Evolutionary conservation across 257 asterid species (phyloP), one percentile per base, ranked within the genome.

Genomic region (Primulina huaijiensis): DNA sequence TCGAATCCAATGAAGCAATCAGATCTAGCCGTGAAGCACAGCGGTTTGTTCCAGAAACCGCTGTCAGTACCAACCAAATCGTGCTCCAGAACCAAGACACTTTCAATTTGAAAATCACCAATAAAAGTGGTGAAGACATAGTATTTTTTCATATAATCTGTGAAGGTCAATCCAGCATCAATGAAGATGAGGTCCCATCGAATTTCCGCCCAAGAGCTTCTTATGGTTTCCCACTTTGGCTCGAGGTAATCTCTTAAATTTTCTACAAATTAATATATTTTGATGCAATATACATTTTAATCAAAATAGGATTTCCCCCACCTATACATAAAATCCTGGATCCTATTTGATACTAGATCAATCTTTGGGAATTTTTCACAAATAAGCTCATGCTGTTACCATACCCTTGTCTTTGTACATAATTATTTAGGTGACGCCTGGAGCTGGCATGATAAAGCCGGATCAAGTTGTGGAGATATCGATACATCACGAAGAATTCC

Each of bases 221-320:
- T 9, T 86, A 78, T 35, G 95, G 98, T 20, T 84, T 94, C 60
- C 99, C 99, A 1, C 90, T 89, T 31, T 94, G 99, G 99, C 97
- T 94, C 56, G 86, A 94, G 99, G 99, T 91, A 72, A 72, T 19
- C 73, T 8, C 3, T 62, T 29, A 19, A 8, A 17, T 50, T 33
- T 46, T 40, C 55, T 10, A 31, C 29, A 67, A 31, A 43, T 43
- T 14, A 12, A 43, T 43, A 43, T 43, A 43, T 14, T 43, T 43
- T 2, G 12, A 43, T 43, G 53, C n/a, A 43, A 2, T 43, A 12
- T 43, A 43, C 12, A 43, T 43, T 43, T 43, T 43, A 0, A 14
- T 43, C 55, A 43, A 43, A 43, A 43, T 23, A 21, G 20, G 35
- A 34, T 34, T 64, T 72, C 25, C 50, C 14, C 4, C 17, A 23